Base-by-base conservation (phyloP, 208 protist genomes). In the Leishmania amazonensis region DNA sequence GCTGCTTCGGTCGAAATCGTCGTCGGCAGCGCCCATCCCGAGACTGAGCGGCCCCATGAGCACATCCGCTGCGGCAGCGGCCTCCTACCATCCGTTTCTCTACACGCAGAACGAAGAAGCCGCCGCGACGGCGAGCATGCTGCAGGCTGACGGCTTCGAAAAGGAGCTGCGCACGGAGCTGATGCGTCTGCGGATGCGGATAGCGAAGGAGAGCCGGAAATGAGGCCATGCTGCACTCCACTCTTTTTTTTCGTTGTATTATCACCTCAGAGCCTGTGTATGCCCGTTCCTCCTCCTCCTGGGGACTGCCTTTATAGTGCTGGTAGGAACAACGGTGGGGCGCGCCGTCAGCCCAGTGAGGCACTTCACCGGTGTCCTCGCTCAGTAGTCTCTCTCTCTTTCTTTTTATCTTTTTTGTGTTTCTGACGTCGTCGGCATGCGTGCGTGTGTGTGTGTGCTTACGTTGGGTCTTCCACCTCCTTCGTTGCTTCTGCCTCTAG, bases 131-230 rank as follows among this genome's bases (percentile, higher is more conserved):
- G 80, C 53, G 1, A 35, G 49, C 53, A 17, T 31, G 38, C 38
- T 42, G 60, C 68, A 75, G 57, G 72, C 72, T 0, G 83, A 86
- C 51, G 72, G 60, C 76, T 79, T 84, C 62, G 83, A 85, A 68
- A 82, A 76, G 83, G 81, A 85, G 68, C 73, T 88, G 54, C 72
- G 54, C 40, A 86, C 58, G 28, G 89, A 90, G 80, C 57, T 84
- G 77, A 79, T 13, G 19, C 88, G 85, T 17, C 54, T 83, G 49
- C 87, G 81, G 60, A 62, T 82, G 38, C 87, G 87, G 47, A 90
- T 89, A 74, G 83, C 81, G 6, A 86, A 85, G 31, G 72, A 75
- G 42, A 72, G 79, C 2, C 75, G 75, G 24, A 19, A 78, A 19
- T 68, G 13, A 67, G 53, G 47, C 40, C 9, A 57, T 62, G 15